Evolutionary conservation across 108 stramenopile species (phyloP).

Genomic region (Chaetoceros muelleri): DNA sequence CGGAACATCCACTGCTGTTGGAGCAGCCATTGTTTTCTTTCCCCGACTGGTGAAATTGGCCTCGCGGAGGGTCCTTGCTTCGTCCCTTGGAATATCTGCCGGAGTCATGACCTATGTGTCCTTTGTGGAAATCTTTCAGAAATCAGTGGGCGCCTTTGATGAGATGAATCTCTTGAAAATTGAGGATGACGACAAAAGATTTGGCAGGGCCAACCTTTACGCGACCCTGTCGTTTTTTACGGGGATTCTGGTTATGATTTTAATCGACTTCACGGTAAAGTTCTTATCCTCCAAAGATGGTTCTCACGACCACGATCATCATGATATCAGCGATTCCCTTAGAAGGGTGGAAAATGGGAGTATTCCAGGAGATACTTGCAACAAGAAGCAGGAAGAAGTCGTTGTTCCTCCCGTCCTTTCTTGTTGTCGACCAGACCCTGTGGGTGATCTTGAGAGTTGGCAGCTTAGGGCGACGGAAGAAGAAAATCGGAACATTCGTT

Average conservation of each 20-base stretch:
- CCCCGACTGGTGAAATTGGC: slow-evolving; percentile 49
- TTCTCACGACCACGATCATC: slow-evolving; percentile 17
- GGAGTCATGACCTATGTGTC: slow-evolving; percentile 91
- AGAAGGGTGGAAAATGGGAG: neutral
- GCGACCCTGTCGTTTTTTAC: slow-evolving; percentile 48
- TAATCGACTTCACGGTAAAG: slow-evolving; percentile 12
- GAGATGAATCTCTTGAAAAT: slow-evolving; percentile 7
- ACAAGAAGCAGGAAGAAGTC: neutral
- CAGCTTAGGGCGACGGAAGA: slow-evolving; percentile 18
- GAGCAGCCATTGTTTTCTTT: slow-evolving; percentile 70
- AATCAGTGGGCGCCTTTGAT: slow-evolving; percentile 33
- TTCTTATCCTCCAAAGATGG: neutral
- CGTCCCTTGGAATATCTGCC: slow-evolving; percentile 62
- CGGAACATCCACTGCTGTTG: slow-evolving; percentile 36
- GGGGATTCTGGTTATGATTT: slow-evolving; percentile 47
- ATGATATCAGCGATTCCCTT: slow-evolving; percentile 4
- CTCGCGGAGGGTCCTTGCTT: slow-evolving; percentile 45
- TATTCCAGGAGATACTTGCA: neutral
- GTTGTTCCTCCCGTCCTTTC: neutral
- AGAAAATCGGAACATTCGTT: neutral
- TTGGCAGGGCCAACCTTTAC: slow-evolving; percentile 25
- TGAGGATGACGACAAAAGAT: neutral
- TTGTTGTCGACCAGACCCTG: slow-evolving; percentile 30
- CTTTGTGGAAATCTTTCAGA: slow-evolving; percentile 76
- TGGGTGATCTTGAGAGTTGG: slow-evolving; percentile 16